Conservation (phyloP, 495 filamentous ascomycete genomes). For the Aspergillus cavernicola region DNA sequence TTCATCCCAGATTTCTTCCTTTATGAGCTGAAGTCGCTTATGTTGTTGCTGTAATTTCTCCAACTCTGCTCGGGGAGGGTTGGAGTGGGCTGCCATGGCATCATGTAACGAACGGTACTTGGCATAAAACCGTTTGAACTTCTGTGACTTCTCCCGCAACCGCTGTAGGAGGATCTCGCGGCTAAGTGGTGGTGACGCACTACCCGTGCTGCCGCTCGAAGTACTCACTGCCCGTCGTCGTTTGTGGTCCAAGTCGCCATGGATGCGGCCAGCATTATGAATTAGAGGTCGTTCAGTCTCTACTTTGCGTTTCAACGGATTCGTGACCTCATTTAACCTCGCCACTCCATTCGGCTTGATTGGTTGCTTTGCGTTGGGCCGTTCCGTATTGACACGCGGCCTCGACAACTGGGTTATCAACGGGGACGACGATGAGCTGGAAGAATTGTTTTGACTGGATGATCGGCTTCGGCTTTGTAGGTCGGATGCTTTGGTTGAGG, state of each 20-base stretch:
- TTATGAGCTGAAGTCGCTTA: slow-evolving; percentile 55
- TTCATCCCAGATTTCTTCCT: slow-evolving; percentile 62
- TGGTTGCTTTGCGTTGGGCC: slow-evolving; percentile 17
- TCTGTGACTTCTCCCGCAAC: slow-evolving; percentile 52
- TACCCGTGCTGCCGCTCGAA: slow-evolving; percentile 47
- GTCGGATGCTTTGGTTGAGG: slow-evolving; percentile 71
- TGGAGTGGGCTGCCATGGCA: slow-evolving; percentile 47
- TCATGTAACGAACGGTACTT: slow-evolving; percentile 61
- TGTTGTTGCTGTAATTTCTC: slow-evolving; percentile 59
- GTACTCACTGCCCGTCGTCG: slow-evolving; percentile 43
- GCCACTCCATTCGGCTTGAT: slow-evolving; percentile 25
- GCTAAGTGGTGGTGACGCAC: slow-evolving; percentile 44
- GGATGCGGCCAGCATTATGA: slow-evolving; percentile 23
- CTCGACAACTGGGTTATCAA: slow-evolving; percentile 39
- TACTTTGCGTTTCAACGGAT: slow-evolving; percentile 48
- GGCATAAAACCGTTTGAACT: slow-evolving; percentile 59
- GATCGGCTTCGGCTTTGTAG: slow-evolving; percentile 43
- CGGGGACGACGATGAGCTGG: slow-evolving; percentile 40
- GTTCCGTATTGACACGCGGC: slow-evolving; percentile 17
- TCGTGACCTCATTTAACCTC: slow-evolving; percentile 25
- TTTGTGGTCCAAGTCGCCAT: slow-evolving; percentile 40
- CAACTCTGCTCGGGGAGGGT: slow-evolving; percentile 54
- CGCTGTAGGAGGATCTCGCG: slow-evolving; percentile 37
- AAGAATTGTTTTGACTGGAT: slow-evolving; percentile 42
- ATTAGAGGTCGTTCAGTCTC: slow-evolving; percentile 31